Evolutionary conservation across 2,329 filamentous ascomycete species (phyloP).

Genomic region (Tolypocladium tundrense): DNA sequence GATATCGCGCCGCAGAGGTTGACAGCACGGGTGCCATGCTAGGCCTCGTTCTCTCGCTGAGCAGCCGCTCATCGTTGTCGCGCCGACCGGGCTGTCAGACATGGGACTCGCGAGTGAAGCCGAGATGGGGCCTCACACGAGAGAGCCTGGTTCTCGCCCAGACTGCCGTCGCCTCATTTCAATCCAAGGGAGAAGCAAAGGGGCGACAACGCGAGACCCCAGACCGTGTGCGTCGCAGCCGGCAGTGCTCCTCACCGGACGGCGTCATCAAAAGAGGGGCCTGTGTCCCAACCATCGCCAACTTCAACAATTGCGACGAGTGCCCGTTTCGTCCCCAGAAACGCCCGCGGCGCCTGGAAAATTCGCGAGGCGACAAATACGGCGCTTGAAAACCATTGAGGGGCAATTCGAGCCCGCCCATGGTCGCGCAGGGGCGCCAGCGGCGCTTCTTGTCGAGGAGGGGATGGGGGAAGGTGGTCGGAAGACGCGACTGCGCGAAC

Average conservation of each 20-base stretch:
- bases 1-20: background rate
- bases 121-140: background rate
- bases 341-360: constrained; percentile 12
- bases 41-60: background rate
- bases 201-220: background rate
- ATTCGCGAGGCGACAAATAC: background rate
- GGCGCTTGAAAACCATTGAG: constrained; percentile 6
- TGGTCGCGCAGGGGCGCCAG: constrained; percentile 14
- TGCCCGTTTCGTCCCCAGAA: constrained; percentile 11
- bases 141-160: background rate
- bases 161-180: background rate
- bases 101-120: background rate
- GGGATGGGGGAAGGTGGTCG: constrained; percentile 28
- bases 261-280: constrained; percentile 12
- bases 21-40: too few relatives aligned
- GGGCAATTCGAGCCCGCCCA: constrained; percentile 9
- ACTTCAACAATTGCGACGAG: constrained; percentile 1
- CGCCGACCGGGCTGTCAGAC: background rate
- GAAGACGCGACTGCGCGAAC: constrained; percentile 34
- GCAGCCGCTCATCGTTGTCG: background rate
- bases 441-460: constrained; percentile 16
- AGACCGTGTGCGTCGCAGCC: background rate
- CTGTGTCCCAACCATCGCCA: constrained; percentile 8
- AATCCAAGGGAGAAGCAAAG: background rate
- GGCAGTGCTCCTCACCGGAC: constrained; percentile 4